Evolutionary conservation across 202 grass and related monocot species (phyloP).

Genomic region (Cymbopogon flexuosus): DNA sequence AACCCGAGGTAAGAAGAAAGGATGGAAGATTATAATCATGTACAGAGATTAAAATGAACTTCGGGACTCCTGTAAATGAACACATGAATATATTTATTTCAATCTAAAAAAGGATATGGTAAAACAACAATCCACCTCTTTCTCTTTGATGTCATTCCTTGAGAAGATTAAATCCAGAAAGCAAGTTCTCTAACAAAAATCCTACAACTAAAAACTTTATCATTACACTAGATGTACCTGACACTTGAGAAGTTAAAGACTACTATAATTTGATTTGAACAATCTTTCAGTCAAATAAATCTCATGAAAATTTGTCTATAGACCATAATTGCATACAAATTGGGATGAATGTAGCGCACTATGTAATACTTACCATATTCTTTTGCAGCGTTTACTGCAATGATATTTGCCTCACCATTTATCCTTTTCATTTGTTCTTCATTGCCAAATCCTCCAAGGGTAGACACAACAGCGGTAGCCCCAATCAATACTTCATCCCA

Average conservation of each 20-base stretch:
- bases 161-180: neutral
- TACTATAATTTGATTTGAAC: neutral
- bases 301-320: no score
- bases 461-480: slow-evolving; percentile 84
- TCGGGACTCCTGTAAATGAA: slow-evolving; percentile 58
- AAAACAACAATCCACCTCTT: neutral
- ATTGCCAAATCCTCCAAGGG: slow-evolving; percentile 83
- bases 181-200: neutral
- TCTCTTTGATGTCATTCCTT: neutral
- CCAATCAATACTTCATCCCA: slow-evolving; percentile 82
- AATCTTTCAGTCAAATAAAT: neutral
- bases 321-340: no score
- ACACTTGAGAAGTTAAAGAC: neutral
- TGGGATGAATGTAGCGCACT: no score
- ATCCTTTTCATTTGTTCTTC: slow-evolving; percentile 97
- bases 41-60: slow-evolving; percentile 91
- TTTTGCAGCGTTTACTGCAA: slow-evolving; percentile 71
- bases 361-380: slow-evolving; percentile 23
- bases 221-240: neutral
- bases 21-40: slow-evolving; percentile 95
- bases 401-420: slow-evolving; percentile 87
- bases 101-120: neutral
- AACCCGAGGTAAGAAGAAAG: slow-evolving; percentile 70
- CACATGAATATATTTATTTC: neutral
- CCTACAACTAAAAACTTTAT: neutral